Conservation (phyloP, 2,329 filamentous ascomycete species). For the Bipolaris cookei region DNA sequence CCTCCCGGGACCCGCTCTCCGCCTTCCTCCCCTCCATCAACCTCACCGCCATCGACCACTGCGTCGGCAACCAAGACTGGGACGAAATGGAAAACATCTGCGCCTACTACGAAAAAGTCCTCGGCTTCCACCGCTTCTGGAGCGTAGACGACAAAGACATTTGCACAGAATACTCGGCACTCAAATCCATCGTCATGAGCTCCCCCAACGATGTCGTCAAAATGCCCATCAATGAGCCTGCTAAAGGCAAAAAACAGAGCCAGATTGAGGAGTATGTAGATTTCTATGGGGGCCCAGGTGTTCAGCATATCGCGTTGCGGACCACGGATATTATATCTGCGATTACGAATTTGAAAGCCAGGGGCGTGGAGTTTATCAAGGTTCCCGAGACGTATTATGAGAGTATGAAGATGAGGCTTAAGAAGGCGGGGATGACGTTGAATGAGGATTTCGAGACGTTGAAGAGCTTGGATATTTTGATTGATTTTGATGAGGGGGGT, state of each 20-base stretch:
- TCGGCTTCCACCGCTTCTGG: slow-evolving; percentile 97
- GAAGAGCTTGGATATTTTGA: slow-evolving; percentile 80
- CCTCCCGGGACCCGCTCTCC: slow-evolving; percentile 54
- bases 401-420: slow-evolving; percentile 74
- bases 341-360: slow-evolving; percentile 79
- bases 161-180: slow-evolving; percentile 87
- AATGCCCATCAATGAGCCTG: slow-evolving; percentile 98
- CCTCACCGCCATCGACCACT: slow-evolving; percentile 85
- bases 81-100: slow-evolving; percentile 76
- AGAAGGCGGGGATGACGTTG: slow-evolving; percentile 65
- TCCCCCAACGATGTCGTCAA: slow-evolving; percentile 85
- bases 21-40: slow-evolving; percentile 66
- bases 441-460: slow-evolving; percentile 81
- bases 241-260: slow-evolving; percentile 83
- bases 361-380: slow-evolving; percentile 90
- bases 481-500: slow-evolving; percentile 92
- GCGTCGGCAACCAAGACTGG: slow-evolving; percentile 97
- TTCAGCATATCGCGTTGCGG: slow-evolving; percentile 90
- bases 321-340: slow-evolving; percentile 79
- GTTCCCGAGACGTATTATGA: slow-evolving; percentile 89
- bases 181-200: slow-evolving; percentile 90
- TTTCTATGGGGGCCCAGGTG: slow-evolving; percentile 87
- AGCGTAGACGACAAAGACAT: slow-evolving; percentile 92
- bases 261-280: slow-evolving; percentile 90
- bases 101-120: slow-evolving; percentile 80